Evolutionary conservation across 2,329 filamentous ascomycete genomes (phyloP).

Genomic region (Fusarium miscanthi): DNA sequence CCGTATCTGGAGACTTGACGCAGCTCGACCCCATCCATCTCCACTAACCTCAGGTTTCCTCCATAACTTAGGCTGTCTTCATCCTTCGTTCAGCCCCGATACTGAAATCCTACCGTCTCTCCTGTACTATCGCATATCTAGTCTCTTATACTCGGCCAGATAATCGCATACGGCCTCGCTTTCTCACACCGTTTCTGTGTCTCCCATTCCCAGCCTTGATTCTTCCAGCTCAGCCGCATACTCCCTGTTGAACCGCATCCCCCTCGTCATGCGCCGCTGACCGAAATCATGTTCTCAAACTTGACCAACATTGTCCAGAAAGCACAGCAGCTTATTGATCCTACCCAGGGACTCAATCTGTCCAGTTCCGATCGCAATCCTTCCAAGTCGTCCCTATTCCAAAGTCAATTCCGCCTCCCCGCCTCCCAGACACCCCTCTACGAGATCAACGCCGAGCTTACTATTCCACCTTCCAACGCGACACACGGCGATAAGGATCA

Average conservation of each 20-base stretch:
- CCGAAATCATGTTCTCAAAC: constrained; percentile 67
- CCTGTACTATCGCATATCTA: constrained; percentile 4
- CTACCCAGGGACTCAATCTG: constrained; percentile 79
- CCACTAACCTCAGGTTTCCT: constrained; percentile 21
- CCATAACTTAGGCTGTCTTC: constrained; percentile 16
- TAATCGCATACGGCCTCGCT: neutral
- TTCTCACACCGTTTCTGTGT: neutral
- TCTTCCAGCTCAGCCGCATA: constrained; percentile 21
- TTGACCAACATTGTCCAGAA: constrained; percentile 88
- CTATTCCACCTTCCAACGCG: constrained; percentile 79
- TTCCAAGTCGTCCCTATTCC: constrained; percentile 92
- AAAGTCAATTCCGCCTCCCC: constrained; percentile 95
- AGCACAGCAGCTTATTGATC: constrained; percentile 94
- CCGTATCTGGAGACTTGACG: constrained; percentile 34
- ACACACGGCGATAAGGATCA: constrained; percentile 77
- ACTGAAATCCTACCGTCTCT: constrained; percentile 8
- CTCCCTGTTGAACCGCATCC: constrained; percentile 26
- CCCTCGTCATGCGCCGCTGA: constrained; percentile 55
- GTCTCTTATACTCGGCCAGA: neutral
- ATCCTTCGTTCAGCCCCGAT: constrained; percentile 23
- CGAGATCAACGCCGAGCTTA: constrained; percentile 96
- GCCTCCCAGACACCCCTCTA: constrained; percentile 91
- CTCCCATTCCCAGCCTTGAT: neutral
- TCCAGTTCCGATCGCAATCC: constrained; percentile 82
- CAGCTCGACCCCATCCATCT: constrained; percentile 29